Conservation (phyloP, 768 basidiomycete genomes). For the Xerocomus brunneocitrinus region DNA sequence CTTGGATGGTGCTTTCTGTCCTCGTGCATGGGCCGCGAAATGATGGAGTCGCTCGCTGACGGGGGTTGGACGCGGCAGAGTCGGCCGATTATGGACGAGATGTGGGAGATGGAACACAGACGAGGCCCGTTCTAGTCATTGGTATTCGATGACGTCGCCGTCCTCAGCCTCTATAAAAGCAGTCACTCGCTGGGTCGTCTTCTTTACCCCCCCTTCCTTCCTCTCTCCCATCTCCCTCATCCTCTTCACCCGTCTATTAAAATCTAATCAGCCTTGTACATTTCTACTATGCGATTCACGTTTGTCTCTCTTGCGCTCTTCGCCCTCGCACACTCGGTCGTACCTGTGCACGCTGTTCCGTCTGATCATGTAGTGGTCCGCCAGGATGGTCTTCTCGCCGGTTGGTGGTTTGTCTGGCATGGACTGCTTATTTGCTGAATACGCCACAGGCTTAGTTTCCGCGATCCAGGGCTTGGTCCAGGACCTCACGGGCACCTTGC, state of each 20-base stretch:
- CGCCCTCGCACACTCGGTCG: conserved; percentile 13
- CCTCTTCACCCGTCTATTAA: conserved; percentile 14
- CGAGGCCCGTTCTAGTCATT: conserved; percentile 24
- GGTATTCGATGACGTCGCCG: conserved; percentile 17
- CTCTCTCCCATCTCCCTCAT: background rate
- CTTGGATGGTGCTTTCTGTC: conserved; percentile 65
- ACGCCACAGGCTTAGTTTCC: background rate
- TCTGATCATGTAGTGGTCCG: background rate
- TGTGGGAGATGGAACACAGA: conserved; percentile 60
- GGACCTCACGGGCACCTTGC: background rate
- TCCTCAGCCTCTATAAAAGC: conserved; percentile 19
- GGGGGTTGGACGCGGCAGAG: conserved; percentile 30
- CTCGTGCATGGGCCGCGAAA: conserved; percentile 51
- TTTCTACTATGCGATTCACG: conserved; percentile 24
- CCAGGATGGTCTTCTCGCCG: rapidly evolving
- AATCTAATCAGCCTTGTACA: conserved; percentile 19
- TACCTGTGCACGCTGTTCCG: conserved; percentile 17
- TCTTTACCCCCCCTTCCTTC: conserved; percentile 13
- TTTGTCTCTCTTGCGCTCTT: conserved; percentile 18
- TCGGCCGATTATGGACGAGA: conserved; percentile 41
- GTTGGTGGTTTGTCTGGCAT: conserved; percentile 1
- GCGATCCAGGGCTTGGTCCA: background rate
- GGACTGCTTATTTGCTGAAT: background rate
- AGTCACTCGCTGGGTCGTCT: background rate
- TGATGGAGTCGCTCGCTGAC: conserved; percentile 38